Evolutionary conservation across 768 basidiomycete genomes (phyloP).

Genomic region (Trametes villosa): DNA sequence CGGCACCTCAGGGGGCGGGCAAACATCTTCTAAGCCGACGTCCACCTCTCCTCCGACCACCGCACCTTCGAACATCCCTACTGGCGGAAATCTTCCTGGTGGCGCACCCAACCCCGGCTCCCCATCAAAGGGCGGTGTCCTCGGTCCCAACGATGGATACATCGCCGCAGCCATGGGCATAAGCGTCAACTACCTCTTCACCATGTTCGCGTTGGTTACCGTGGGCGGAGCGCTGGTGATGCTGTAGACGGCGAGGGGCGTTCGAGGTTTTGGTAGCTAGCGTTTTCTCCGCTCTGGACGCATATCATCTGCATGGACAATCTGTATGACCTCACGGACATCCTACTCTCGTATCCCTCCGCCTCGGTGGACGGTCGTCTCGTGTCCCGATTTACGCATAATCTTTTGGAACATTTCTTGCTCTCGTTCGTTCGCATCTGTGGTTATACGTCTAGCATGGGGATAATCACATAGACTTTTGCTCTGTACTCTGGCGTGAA

Average conservation of each 20-base stretch:
- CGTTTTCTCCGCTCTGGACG: constrained; percentile 11
- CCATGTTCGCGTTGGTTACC: constrained; percentile 48
- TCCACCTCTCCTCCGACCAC: constrained; percentile 55
- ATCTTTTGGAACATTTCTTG: not conserved
- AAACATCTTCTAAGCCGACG: constrained; percentile 40
- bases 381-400: not conserved
- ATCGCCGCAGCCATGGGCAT: constrained; percentile 59
- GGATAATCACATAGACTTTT: constrained; percentile 8
- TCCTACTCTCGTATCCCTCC: constrained; percentile 2
- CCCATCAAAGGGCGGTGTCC: constrained; percentile 47
- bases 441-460: not conserved
- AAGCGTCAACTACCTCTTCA: constrained; percentile 47
- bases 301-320: constrained; percentile 19
- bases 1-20: constrained; percentile 18
- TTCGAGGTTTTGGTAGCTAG: constrained; percentile 2
- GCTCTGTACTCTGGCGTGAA: too few species aligned
- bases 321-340: constrained; percentile 24
- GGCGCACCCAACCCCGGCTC: constrained; percentile 69
- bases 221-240: constrained; percentile 30
- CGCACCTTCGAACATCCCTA: constrained; percentile 57
- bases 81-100: constrained; percentile 50
- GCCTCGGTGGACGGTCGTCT: constrained; percentile 8
- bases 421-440: not conserved
- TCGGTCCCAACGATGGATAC: constrained; percentile 71
- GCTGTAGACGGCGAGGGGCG: constrained; percentile 2